Evolutionary conservation across 441 rosid species (phyloP).

Genomic region (Erodium trifolium): DNA sequence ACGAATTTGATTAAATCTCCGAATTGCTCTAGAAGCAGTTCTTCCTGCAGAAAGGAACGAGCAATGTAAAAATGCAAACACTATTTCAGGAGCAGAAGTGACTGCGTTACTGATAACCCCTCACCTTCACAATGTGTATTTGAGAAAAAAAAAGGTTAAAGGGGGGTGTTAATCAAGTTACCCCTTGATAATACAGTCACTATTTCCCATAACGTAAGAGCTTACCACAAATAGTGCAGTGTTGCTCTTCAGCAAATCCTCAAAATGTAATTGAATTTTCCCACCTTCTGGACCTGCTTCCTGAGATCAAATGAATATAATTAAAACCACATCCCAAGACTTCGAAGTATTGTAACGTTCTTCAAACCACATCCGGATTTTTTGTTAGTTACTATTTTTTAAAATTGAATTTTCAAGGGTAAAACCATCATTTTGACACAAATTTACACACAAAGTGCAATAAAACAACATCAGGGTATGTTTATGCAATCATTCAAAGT

Average conservation of each 20-base stretch:
- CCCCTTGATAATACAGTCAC: not conserved
- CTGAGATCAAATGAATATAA: constrained; percentile 35
- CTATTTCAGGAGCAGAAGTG: not conserved
- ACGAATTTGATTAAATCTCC: constrained; percentile 86
- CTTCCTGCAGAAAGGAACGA: constrained; percentile 52
- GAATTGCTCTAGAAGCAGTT: constrained; percentile 83
- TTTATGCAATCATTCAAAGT: no score
- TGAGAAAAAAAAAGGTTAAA: no score
- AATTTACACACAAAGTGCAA: no score
- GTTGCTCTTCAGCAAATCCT: constrained; percentile 85
- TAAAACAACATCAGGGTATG: no score
- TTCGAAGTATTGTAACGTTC: no score
- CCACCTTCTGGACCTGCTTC: constrained; percentile 97
- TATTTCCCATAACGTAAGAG: not conserved
- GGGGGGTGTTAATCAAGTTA: no score
- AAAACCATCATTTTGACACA: no score
- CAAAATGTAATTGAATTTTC: constrained; percentile 84
- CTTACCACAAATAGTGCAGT: constrained; percentile 80
- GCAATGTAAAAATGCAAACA: not conserved
- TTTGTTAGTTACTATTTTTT: no score
- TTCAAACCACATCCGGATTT: no score
- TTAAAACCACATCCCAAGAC: constrained; percentile 8
- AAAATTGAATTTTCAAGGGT: no score
- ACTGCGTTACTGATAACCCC: no score
- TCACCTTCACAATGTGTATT: no score